Evolutionary conservation across 1,284 basidiomycete species (phyloP).

Genomic region (Tilletia walkeri): DNA sequence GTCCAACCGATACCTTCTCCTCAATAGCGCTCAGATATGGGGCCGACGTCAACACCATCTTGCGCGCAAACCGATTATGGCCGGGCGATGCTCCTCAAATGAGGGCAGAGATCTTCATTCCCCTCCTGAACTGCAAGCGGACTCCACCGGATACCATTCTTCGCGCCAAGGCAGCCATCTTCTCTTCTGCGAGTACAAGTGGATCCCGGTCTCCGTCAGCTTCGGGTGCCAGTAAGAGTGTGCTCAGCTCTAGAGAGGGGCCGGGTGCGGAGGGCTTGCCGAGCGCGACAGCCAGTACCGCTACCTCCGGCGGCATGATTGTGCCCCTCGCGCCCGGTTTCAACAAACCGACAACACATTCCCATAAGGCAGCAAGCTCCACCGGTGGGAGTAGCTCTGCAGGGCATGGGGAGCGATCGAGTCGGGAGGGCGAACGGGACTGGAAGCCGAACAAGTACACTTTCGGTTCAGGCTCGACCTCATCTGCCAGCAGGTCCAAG

Average conservation of each 20-base stretch:
- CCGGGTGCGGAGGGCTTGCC: conserved; percentile 7
- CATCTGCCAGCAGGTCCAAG: background rate
- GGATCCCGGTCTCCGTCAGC: background rate
- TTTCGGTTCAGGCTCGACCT: conserved; percentile 23
- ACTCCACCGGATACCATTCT: conserved; percentile 17
- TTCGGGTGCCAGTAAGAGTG: conserved; percentile 1
- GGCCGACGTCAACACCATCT: conserved; percentile 43
- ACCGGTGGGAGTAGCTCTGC: conserved; percentile 13
- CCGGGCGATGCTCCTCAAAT: conserved; percentile 51
- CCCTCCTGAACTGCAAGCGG: conserved; percentile 46
- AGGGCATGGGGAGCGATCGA: background rate
- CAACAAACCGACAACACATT: conserved; percentile 16
- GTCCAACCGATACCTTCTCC: conserved; percentile 41
- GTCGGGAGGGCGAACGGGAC: conserved; percentile 8
- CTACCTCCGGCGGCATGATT: conserved; percentile 15
- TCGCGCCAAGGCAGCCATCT: conserved; percentile 11
- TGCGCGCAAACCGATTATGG: conserved; percentile 51
- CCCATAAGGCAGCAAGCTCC: conserved; percentile 9
- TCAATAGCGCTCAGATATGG: conserved; percentile 50
- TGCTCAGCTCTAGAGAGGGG: conserved; percentile 11
- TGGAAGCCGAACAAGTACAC: conserved; percentile 48
- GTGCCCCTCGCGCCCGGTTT: conserved; percentile 5
- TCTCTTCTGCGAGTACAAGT: background rate
- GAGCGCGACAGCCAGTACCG: background rate
- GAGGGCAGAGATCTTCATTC: conserved; percentile 48